Evolutionary conservation across 306 rosid species (phyloP).

Genomic region (Cyclanthera cordifolia): DNA sequence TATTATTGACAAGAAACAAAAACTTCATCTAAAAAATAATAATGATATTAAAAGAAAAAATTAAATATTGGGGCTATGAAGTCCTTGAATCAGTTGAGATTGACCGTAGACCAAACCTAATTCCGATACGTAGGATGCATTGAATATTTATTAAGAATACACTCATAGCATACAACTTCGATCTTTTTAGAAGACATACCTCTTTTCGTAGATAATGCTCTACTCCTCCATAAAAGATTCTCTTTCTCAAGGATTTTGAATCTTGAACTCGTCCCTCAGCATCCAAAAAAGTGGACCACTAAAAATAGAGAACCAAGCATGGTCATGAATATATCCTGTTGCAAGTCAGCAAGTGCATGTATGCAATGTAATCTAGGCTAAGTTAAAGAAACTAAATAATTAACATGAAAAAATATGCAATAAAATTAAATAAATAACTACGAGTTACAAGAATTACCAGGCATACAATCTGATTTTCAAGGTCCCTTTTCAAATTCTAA

Average conservation of each 20-base stretch:
- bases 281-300: conserved; percentile 83
- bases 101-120: background rate
- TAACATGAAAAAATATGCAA: background rate
- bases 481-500: too few relatives aligned
- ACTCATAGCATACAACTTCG: background rate
- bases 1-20: conserved; percentile 18
- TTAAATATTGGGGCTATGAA: background rate
- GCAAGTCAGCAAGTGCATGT: background rate
- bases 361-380: background rate
- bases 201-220: conserved; percentile 66
- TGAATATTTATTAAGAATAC: background rate
- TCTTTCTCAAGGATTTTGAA: conserved; percentile 64
- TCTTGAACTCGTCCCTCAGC: conserved; percentile 75
- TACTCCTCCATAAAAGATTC: conserved; percentile 95
- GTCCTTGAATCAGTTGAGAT: background rate
- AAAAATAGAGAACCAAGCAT: conserved; percentile 16
- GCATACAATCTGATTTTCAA: too few relatives aligned
- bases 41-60: background rate
- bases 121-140: background rate
- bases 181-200: conserved; percentile 30
- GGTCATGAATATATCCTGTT: background rate
- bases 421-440: background rate
- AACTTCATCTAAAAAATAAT: background rate
- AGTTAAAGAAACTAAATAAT: background rate
- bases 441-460: too few relatives aligned